A percentile compares a stretch with the other conserved stretches of the same genome.
Evolutionary conservation across 2,329 filamentous ascomycete genomes (phyloP).

Genomic region (Cercospora berteroae): DNA sequence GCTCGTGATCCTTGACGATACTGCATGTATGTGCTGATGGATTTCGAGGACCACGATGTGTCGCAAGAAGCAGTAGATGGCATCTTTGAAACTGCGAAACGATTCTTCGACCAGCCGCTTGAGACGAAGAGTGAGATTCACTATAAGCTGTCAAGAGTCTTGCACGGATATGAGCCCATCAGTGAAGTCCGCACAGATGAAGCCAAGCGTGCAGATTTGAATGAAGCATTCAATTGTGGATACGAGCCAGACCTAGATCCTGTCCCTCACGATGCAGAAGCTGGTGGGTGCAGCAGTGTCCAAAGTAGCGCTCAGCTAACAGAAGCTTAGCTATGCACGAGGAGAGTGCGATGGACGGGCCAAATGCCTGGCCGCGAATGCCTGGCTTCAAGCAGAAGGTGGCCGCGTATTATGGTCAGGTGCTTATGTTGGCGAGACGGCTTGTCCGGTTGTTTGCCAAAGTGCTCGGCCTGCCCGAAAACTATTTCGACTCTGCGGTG

Average conservation of each 20-base stretch:
- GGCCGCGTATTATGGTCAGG: slow-evolving; percentile 39
- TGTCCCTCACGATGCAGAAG: not conserved
- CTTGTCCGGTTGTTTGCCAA: slow-evolving; percentile 42
- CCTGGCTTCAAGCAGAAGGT: slow-evolving; percentile 39
- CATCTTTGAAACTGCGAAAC: slow-evolving; percentile 28
- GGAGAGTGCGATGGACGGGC: slow-evolving; percentile 23
- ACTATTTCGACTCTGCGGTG: slow-evolving; percentile 41
- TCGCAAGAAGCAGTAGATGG: slow-evolving; percentile 39
- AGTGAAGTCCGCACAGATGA: slow-evolving; percentile 68
- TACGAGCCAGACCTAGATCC: slow-evolving; percentile 27
- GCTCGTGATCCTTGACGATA: not conserved
- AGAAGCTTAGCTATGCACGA: slow-evolving; percentile 1
- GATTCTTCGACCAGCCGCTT: slow-evolving; percentile 35
- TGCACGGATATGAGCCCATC: slow-evolving; percentile 66
- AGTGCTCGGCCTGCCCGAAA: slow-evolving; percentile 38
- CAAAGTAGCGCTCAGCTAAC: not conserved
- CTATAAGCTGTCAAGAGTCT: slow-evolving; percentile 66
- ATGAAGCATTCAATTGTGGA: slow-evolving; percentile 31
- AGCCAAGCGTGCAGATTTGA: slow-evolving; percentile 55
- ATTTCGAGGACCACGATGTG: slow-evolving; percentile 73
- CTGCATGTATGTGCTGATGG: not conserved
- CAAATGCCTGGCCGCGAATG: slow-evolving; percentile 29
- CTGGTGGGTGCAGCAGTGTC: not conserved
- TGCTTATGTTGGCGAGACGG: slow-evolving; percentile 40
- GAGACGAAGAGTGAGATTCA: slow-evolving; percentile 52